Percentiles rank a stretch among this genome's conserved stretches.
phyloP scores from a whole-genome alignment of 768 basidiomycete species.

The Rhodotorula sphaerocarpa region DNA sequence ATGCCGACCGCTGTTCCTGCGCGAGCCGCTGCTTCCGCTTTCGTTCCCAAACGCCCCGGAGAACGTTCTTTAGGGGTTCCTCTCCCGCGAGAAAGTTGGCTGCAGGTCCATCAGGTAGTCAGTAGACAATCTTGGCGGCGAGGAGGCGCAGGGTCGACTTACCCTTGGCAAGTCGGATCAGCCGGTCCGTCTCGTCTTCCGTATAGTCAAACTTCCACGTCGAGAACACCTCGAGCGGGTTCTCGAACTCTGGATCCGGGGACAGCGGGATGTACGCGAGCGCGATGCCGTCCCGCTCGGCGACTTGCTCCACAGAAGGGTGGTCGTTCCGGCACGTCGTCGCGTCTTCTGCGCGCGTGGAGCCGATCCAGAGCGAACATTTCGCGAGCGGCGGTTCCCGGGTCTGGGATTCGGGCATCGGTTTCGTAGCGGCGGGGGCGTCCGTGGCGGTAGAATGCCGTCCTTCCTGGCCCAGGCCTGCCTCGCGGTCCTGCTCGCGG shows the following conservation, averaged over 20 bases:
- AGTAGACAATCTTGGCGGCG: not conserved
- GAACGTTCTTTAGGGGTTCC: conserved; percentile 19
- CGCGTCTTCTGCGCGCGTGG: not conserved
- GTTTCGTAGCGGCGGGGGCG: too few species aligned
- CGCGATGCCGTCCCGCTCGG: conserved; percentile 23
- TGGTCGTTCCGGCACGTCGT: conserved; percentile 19
- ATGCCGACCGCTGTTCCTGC: conserved; percentile 6
- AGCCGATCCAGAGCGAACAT: conserved; percentile 30
- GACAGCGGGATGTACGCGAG: conserved; percentile 27
- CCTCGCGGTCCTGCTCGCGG: too few species aligned
- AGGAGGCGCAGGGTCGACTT: not conserved
- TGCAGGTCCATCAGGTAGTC: not conserved
- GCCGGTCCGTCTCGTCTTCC: conserved; percentile 24
- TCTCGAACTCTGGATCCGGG: conserved; percentile 12
- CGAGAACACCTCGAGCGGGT: conserved; percentile 24
- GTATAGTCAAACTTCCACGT: conserved; percentile 30
- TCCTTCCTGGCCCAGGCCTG: too few species aligned
- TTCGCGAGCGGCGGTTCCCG: not conserved
- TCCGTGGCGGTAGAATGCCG: too few species aligned
- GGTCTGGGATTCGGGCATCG: too few species aligned
- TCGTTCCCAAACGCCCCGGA: conserved; percentile 32
- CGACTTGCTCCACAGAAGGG: conserved; percentile 16
- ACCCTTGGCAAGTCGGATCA: conserved; percentile 21
- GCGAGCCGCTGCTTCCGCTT: conserved; percentile 18
- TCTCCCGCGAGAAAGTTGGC: conserved; percentile 29